Conservation (phyloP, 2,329 filamentous ascomycete genomes). For the Aureobasidium uvarum region DNA sequence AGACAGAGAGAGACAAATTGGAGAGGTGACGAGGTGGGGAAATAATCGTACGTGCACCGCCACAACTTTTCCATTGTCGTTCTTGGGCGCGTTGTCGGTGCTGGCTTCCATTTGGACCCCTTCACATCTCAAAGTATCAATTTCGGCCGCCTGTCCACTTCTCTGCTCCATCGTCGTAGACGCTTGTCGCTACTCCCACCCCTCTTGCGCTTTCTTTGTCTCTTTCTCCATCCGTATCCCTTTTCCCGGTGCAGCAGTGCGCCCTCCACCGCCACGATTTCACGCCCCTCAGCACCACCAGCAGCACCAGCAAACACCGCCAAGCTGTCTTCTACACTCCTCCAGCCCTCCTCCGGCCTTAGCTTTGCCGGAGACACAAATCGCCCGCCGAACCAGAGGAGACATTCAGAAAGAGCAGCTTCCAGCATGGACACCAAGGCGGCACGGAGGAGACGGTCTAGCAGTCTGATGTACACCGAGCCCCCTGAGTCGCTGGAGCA, state of each 20-base stretch:
- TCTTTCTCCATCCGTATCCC: not conserved
- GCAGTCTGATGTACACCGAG: constrained; percentile 97
- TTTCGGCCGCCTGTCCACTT: not conserved
- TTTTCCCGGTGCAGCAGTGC: constrained; percentile 1
- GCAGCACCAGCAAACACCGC: constrained; percentile 62
- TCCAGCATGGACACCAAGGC: constrained; percentile 55
- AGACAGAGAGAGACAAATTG: not conserved
- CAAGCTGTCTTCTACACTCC: constrained; percentile 93
- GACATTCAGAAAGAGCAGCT: constrained; percentile 50
- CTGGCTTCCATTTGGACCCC: constrained; percentile 14
- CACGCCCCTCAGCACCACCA: constrained; percentile 4
- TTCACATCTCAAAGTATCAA: constrained; percentile 20
- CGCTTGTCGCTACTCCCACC: constrained; percentile 2
- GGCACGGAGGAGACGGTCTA: constrained; percentile 79
- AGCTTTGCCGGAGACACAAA: constrained; percentile 84
- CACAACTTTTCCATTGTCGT: constrained; percentile 5
- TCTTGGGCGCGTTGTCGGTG: not conserved
- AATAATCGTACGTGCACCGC: constrained; percentile 14
- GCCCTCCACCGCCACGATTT: constrained; percentile 12
- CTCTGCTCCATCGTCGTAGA: not conserved
- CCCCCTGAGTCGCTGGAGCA: constrained; percentile 95
- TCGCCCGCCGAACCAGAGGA: constrained; percentile 62
- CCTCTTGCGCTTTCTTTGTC: not conserved
- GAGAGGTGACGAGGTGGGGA: not conserved
- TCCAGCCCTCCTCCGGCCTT: constrained; percentile 66